These are phyloP conservation scores for Thozetella sp. DNA, from an alignment of 495 filamentous ascomycete species.

Conservation along the genomic window DNA sequence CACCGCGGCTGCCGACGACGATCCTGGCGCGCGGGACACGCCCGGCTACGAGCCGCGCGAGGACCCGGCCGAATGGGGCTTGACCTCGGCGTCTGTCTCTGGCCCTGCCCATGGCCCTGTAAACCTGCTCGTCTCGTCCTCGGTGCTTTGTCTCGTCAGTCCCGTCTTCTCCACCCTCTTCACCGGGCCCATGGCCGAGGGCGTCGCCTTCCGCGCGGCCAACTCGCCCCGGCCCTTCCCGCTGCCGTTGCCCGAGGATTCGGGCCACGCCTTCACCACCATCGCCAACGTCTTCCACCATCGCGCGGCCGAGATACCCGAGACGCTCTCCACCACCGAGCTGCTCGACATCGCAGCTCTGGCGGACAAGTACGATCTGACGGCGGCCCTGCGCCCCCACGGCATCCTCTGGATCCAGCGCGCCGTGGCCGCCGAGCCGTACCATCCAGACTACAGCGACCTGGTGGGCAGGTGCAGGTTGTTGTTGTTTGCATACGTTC, in stretches of 20 bases:
- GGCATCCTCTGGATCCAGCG: constrained; percentile 17
- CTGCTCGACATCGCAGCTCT: constrained; percentile 12
- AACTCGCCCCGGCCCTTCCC: constrained; percentile 16
- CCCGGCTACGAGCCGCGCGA: neutral
- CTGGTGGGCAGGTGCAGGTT: constrained; percentile 6
- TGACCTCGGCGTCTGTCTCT: too few species aligned
- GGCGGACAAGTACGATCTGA: constrained; percentile 16
- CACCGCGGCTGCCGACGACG: neutral
- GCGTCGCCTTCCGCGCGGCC: constrained; percentile 10
- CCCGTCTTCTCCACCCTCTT: constrained; percentile 16
- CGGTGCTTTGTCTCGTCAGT: constrained; percentile 14
- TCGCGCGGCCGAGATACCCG: constrained; percentile 7
- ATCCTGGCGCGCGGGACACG: neutral
- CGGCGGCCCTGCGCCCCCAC: constrained; percentile 9
- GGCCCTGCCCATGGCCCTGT: neutral
- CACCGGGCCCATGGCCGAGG: constrained; percentile 12
- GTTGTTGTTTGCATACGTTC: constrained; percentile 16
- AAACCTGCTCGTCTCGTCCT: constrained; percentile 14
- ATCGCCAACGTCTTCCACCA: constrained; percentile 15
- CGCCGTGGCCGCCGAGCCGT: neutral
- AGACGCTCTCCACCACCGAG: neutral
- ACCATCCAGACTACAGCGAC: constrained; percentile 4
- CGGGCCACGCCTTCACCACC: constrained; percentile 8
- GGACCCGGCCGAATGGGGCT: too few species aligned
- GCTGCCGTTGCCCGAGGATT: constrained; percentile 13